Evolutionary conservation across 805 yeast species (phyloP).

Genomic region (Ogataea corticis): DNA sequence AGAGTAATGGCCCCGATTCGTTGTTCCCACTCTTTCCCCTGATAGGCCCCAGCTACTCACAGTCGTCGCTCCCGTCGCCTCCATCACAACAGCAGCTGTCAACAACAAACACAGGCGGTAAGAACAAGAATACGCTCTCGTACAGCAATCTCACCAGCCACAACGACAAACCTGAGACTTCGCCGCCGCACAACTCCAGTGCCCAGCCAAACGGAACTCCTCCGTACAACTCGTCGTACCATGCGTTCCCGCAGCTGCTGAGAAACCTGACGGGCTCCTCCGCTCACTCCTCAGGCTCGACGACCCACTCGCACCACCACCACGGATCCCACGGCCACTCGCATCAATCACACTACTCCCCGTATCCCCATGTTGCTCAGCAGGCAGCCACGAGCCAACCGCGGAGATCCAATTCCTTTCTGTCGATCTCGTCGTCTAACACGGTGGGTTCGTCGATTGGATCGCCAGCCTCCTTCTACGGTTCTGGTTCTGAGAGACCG

Average conservation of each 20-base stretch:
- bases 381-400: constrained; percentile 11
- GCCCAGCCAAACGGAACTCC: constrained; percentile 1
- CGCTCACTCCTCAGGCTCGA: constrained; percentile 24
- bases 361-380: constrained; percentile 26
- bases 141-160: constrained; percentile 25
- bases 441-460: constrained; percentile 25
- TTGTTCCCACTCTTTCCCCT: constrained; percentile 35
- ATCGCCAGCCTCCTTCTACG: constrained; percentile 23
- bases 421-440: constrained; percentile 29
- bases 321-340: constrained; percentile 25
- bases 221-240: constrained; percentile 8
- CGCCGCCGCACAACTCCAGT: not conserved
- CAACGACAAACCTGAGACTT: constrained; percentile 12
- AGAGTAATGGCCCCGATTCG: constrained; percentile 29
- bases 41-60: constrained; percentile 32
- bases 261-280: constrained; percentile 33
- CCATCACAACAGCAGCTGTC: constrained; percentile 15
- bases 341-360: constrained; percentile 28
- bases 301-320: constrained; percentile 20
- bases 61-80: constrained; percentile 19
- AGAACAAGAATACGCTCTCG: constrained; percentile 17
- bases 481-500: constrained; percentile 27
- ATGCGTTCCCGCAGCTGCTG: constrained; percentile 20
- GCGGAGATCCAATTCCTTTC: constrained; percentile 23
- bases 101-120: constrained; percentile 12